These are phyloP conservation scores for Trichoderma hamatum DNA, from an alignment of 2,329 filamentous ascomycete genomes.

Conservation along the genomic window DNA sequence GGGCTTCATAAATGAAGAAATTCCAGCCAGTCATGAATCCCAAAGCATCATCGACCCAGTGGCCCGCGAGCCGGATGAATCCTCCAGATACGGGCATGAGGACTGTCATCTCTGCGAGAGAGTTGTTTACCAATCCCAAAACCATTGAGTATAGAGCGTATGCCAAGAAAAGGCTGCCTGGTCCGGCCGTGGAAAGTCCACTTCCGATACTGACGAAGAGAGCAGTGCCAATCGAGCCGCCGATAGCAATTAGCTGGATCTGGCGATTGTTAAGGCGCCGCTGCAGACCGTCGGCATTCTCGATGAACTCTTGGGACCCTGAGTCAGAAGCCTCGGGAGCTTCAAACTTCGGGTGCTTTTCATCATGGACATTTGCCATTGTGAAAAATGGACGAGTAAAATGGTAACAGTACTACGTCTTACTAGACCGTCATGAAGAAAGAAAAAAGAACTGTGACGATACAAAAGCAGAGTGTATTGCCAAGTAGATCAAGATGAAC, in stretches of 20 bases:
- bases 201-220: conserved; percentile 65
- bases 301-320: conserved; percentile 31
- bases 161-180: conserved; percentile 58
- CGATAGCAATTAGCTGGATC: conserved; percentile 62
- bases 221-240: conserved; percentile 60
- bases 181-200: conserved; percentile 51
- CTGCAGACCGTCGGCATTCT: conserved; percentile 46
- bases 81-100: conserved; percentile 65
- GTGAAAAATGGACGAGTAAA: neutral
- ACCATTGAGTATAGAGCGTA: conserved; percentile 59
- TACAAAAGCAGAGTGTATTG: neutral
- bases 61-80: conserved; percentile 65
- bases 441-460: neutral
- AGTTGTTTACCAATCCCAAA: conserved; percentile 66
- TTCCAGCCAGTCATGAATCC: conserved; percentile 57
- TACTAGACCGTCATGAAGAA: conserved; percentile 1
- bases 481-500: neutral
- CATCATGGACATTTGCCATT: conserved; percentile 35
- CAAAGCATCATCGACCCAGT: conserved; percentile 67
- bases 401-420: neutral
- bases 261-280: conserved; percentile 57
- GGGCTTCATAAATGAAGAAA: conserved; percentile 50
- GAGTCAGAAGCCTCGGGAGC: conserved; percentile 34
- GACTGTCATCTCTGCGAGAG: conserved; percentile 65
- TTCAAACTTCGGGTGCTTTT: conserved; percentile 36